phyloP scores from a whole-genome alignment of 164 flowering plant genomes.

The Amborella trichopoda region DNA sequence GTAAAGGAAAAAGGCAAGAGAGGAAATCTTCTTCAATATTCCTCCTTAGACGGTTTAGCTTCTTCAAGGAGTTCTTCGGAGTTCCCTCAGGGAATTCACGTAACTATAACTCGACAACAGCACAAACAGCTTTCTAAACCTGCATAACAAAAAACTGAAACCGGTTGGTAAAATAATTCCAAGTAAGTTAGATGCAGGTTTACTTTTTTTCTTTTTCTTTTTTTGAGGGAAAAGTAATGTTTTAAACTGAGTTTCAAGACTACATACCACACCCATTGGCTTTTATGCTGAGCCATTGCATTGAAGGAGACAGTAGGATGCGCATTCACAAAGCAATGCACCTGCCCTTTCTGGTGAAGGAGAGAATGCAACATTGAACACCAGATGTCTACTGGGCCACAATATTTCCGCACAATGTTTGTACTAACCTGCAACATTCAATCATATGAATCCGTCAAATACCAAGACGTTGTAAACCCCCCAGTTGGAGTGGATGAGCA shows the following conservation, averaged over 20 bases:
- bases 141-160: slow-evolving; percentile 3
- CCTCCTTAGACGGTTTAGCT: too few relatives aligned
- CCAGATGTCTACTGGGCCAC: slow-evolving; percentile 85
- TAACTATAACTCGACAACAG: slow-evolving; percentile 23
- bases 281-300: slow-evolving; percentile 82
- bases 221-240: too few relatives aligned
- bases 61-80: too few relatives aligned
- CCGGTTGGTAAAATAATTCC: background rate
- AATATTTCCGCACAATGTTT: slow-evolving; percentile 70
- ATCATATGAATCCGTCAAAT: too few relatives aligned
- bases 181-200: too few relatives aligned
- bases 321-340: slow-evolving; percentile 47
- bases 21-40: too few relatives aligned
- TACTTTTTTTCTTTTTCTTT: too few relatives aligned
- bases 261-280: slow-evolving; percentile 92
- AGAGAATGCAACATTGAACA: slow-evolving; percentile 30
- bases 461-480: too few relatives aligned
- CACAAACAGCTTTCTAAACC: slow-evolving; percentile 28
- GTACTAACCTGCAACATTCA: slow-evolving; percentile 59
- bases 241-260: background rate
- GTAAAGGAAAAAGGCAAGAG: too few relatives aligned
- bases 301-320: slow-evolving; percentile 45
- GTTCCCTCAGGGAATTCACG: slow-evolving; percentile 16
- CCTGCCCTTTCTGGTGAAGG: slow-evolving; percentile 11
- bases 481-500: too few relatives aligned